Percentiles rank a stretch among this genome's conserved stretches.
These are phyloP conservation scores for Hortiboletus campestris DNA, from an alignment of 768 basidiomycete species.

Conservation along the genomic window DNA sequence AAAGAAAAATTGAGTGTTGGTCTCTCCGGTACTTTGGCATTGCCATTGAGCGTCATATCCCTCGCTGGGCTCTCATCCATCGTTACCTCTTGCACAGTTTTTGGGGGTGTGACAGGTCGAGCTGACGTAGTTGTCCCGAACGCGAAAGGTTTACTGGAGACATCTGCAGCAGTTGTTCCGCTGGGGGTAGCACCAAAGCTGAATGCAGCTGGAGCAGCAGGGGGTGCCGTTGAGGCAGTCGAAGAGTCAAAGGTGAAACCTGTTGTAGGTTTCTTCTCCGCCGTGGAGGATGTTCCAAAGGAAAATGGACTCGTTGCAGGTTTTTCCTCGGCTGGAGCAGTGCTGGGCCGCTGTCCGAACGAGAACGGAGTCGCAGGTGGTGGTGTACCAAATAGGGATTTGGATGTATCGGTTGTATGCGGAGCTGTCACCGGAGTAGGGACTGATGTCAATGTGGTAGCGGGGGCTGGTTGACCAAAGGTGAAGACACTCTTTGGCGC, in stretches of 20 bases:
- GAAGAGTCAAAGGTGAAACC: conserved; percentile 46
- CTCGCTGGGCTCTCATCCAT: conserved; percentile 85
- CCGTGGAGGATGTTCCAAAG: conserved; percentile 35
- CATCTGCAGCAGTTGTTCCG: conserved; percentile 38
- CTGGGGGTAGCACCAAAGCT: conserved; percentile 46
- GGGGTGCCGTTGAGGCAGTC: conserved; percentile 32
- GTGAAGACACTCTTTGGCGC: conserved; percentile 34
- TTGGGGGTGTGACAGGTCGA: conserved; percentile 66
- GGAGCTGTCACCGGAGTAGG: conserved; percentile 6
- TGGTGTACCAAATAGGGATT: conserved; percentile 41
- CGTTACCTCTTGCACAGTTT: conserved; percentile 60
- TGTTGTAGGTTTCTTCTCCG: conserved; percentile 36
- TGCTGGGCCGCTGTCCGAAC: conserved; percentile 38
- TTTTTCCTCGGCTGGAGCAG: conserved; percentile 26
- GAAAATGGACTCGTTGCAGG: conserved; percentile 18
- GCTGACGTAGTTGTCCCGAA: conserved; percentile 46
- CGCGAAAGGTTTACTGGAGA: conserved; percentile 50
- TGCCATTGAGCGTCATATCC: conserved; percentile 48
- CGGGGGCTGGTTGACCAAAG: conserved; percentile 28
- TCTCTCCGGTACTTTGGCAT: conserved; percentile 35
- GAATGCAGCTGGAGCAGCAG: conserved; percentile 37
- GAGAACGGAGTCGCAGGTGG: conserved; percentile 37
- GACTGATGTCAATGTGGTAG: conserved; percentile 5
- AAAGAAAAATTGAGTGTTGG: conserved; percentile 53
- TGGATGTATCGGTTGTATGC: conserved; percentile 36